Conservation (phyloP, 2,329 filamentous ascomycete genomes). For the Simplicillium sp. region DNA sequence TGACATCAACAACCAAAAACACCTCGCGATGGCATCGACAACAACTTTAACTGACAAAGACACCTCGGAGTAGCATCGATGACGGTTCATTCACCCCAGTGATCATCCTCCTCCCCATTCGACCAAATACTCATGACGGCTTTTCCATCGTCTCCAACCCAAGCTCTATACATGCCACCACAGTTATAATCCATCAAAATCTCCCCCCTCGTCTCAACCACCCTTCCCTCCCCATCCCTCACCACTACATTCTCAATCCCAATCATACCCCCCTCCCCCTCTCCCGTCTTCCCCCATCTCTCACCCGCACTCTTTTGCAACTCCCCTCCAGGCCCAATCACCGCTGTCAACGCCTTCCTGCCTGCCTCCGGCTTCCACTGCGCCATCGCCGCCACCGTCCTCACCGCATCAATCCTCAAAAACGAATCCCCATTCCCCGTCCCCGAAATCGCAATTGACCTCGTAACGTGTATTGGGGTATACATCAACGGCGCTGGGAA, state of each 20-base stretch:
- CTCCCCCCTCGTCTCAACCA: slow-evolving; percentile 32
- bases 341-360: slow-evolving; percentile 47
- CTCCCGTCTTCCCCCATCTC: slow-evolving; percentile 63
- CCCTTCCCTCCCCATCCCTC: slow-evolving; percentile 28
- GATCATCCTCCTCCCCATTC: slow-evolving; percentile 15
- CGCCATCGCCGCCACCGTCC: slow-evolving; percentile 64
- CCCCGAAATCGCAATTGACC: slow-evolving; percentile 55
- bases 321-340: slow-evolving; percentile 64
- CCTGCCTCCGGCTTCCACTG: slow-evolving; percentile 49
- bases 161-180: slow-evolving; percentile 79
- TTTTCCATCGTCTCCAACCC: slow-evolving; percentile 53
- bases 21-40: too few species aligned
- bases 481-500: slow-evolving; percentile 40
- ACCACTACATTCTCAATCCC: slow-evolving; percentile 57
- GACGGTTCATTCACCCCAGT: not conserved
- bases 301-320: slow-evolving; percentile 65
- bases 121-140: slow-evolving; percentile 38
- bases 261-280: slow-evolving; percentile 80
- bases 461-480: slow-evolving; percentile 24
- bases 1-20: too few species aligned
- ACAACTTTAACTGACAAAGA: too few species aligned
- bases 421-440: slow-evolving; percentile 90
- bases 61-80: too few species aligned
- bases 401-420: slow-evolving; percentile 59
- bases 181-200: slow-evolving; percentile 77